Percentiles rank a stretch among this genome's conserved stretches.
Conservation (phyloP, 345 rosid species). For the Citrus australasica region DNA sequence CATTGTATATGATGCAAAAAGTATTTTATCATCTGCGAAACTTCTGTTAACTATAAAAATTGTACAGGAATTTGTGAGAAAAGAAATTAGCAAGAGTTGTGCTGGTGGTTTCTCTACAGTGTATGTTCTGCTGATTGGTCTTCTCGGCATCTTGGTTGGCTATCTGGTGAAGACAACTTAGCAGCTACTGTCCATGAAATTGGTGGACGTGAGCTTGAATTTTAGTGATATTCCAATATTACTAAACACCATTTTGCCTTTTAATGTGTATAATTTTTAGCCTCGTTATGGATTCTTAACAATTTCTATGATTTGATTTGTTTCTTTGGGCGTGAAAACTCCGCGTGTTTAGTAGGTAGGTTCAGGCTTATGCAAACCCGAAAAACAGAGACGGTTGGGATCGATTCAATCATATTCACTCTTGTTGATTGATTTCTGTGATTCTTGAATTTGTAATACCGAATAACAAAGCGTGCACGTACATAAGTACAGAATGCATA, state of each 20-base stretch:
- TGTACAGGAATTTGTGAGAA: constrained; percentile 60
- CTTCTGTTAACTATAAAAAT: background rate
- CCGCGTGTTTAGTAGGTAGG: background rate
- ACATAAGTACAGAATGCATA: too few relatives aligned
- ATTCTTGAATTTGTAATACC: background rate
- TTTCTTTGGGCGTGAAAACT: background rate
- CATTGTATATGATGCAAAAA: background rate
- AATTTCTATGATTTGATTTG: background rate
- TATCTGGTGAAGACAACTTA: constrained; percentile 45
- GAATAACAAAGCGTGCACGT: too few relatives aligned
- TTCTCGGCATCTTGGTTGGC: constrained; percentile 57
- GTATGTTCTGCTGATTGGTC: constrained; percentile 49
- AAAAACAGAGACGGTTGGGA: background rate
- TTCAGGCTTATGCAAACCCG: constrained; percentile 1
- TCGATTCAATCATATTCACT: background rate
- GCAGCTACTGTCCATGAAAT: background rate
- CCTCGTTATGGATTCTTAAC: background rate
- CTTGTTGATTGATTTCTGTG: background rate
- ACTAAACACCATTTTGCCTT: background rate
- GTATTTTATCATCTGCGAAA: background rate
- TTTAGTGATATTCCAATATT: background rate
- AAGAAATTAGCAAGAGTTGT: constrained; percentile 40
- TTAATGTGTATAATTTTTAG: constrained; percentile 4
- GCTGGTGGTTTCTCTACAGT: constrained; percentile 43
- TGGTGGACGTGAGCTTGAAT: background rate